Evolutionary conservation across 1,139 yeast genomes (phyloP).

Genomic region (Saccharomyces pastorianus): DNA sequence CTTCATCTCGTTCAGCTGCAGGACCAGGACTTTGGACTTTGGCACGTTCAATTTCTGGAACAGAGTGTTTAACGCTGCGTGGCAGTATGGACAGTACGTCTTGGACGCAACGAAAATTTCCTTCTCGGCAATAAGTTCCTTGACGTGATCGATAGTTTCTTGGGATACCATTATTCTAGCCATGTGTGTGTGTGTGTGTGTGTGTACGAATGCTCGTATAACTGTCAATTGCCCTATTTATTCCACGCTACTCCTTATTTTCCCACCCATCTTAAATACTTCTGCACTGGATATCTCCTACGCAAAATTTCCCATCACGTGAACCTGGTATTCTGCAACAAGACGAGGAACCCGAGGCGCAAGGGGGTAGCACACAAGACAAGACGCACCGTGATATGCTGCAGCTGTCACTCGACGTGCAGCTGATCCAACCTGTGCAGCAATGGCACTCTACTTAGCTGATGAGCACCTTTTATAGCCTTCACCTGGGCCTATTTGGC

Average conservation of each 20-base stretch:
- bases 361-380: background rate
- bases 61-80: constrained; percentile 51
- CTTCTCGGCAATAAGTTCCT: constrained; percentile 55
- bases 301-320: background rate
- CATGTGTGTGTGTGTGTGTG: too few relatives aligned
- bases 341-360: background rate
- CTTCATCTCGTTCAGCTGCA: constrained; percentile 52
- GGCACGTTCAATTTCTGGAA: constrained; percentile 35
- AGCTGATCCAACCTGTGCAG: background rate
- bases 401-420: background rate
- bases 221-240: background rate
- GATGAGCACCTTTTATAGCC: too few relatives aligned
- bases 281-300: background rate
- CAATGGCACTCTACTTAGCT: too few relatives aligned
- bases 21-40: constrained; percentile 44
- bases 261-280: background rate
- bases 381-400: too few relatives aligned
- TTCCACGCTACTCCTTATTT: background rate
- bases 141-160: constrained; percentile 48
- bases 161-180: constrained; percentile 38
- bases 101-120: constrained; percentile 81
- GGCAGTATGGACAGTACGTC: constrained; percentile 65
- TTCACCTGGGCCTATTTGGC: too few relatives aligned
- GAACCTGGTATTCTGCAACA: background rate
- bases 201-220: background rate